Base-by-base conservation (phyloP, 768 basidiomycete genomes). In the Tulasnella sp. region DNA sequence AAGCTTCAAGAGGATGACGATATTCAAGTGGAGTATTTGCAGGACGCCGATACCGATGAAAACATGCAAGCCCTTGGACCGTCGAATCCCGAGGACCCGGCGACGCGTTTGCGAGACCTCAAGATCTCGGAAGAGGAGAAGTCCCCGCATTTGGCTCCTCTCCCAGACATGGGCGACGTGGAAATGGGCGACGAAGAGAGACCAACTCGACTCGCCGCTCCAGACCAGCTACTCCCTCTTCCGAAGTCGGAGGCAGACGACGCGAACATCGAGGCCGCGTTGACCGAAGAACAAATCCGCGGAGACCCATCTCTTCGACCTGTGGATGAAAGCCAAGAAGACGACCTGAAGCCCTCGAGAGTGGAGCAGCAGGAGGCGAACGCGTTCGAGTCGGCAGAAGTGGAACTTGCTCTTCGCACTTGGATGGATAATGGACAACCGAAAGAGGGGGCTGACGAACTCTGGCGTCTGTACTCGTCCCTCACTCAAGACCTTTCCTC, bases 381-480 rank as follows among this genome's bases (percentile, higher is more conserved):
- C 2, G 73, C 70, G 23, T 5, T 23, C 23, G 48, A 51, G 9
- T 51, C 48, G 5, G 48, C 20, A 18, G 82, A 83, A 16, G 84
- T 88, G 84, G 88, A 93, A 82, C 82, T 86, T 39, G 86, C 88
- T 77, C 85, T 93, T 61, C 87, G 87, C 13, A 83, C 87, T 69
- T 93, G 92, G 91, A 88, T 91, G 79, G 75, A n/a, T 7, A 32
- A 35, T 20, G 91, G 90, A 73, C 89, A 90, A 81, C 87, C 90
- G 3, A 84, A 85, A 32, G 84, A 86, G 70, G 85, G 85, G 7
- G 90, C 92, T 0, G 91, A 92, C 80, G 88, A 89, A 75, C 88
- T 97, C n/a, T 99, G 98, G 98, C 90, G 92, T 16, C 86, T 91
- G 20, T 99, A 99, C 85, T 92, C 93, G 81, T 91, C 92, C 3